These are phyloP conservation scores for Teratosphaeria viscida DNA, from an alignment of 2,329 filamentous ascomycete species.

Conservation along the genomic window DNA sequence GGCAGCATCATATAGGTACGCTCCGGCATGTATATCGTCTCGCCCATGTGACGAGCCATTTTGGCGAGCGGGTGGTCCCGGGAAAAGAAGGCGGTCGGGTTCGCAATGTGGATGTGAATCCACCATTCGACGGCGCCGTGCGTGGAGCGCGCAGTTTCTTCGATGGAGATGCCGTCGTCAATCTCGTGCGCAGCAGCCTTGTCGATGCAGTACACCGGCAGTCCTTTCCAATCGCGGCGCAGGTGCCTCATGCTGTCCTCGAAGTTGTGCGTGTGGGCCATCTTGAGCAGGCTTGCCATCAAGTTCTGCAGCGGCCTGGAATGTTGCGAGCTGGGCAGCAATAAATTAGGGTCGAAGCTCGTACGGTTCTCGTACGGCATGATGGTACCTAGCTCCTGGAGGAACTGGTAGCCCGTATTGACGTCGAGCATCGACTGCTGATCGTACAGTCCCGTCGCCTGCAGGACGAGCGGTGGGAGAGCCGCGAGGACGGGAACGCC, in stretches of 20 bases:
- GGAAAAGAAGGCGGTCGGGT: constrained; percentile 60
- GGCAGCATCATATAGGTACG: constrained; percentile 49
- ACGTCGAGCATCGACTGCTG: constrained; percentile 37
- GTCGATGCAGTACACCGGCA: constrained; percentile 65
- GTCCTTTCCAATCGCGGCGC: constrained; percentile 49
- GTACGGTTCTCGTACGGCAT: constrained; percentile 59
- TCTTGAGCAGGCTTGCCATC: constrained; percentile 21
- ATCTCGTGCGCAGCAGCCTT: constrained; percentile 56
- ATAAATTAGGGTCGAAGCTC: constrained; percentile 47
- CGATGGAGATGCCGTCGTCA: constrained; percentile 66
- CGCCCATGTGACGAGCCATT: constrained; percentile 49
- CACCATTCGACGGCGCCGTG: constrained; percentile 39
- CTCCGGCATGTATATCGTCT: constrained; percentile 49
- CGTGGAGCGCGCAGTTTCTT: constrained; percentile 23
- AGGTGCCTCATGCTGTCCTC: constrained; percentile 45
- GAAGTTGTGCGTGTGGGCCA: constrained; percentile 28
- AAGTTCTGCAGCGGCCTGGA: constrained; percentile 35
- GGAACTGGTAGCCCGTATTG: constrained; percentile 50
- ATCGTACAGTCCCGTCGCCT: constrained; percentile 51
- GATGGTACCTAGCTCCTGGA: constrained; percentile 66
- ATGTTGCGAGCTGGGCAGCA: constrained; percentile 39
- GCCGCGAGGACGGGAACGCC: constrained; percentile 45
- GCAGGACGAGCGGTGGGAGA: constrained; percentile 54
- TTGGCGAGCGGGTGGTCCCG: constrained; percentile 48
- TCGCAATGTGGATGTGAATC: constrained; percentile 70